Evolutionary conservation across 73 alveolate species (phyloP), one percentile per base, ranked within the genome.

Genomic region (Tetrahymena malaccensis): DNA sequence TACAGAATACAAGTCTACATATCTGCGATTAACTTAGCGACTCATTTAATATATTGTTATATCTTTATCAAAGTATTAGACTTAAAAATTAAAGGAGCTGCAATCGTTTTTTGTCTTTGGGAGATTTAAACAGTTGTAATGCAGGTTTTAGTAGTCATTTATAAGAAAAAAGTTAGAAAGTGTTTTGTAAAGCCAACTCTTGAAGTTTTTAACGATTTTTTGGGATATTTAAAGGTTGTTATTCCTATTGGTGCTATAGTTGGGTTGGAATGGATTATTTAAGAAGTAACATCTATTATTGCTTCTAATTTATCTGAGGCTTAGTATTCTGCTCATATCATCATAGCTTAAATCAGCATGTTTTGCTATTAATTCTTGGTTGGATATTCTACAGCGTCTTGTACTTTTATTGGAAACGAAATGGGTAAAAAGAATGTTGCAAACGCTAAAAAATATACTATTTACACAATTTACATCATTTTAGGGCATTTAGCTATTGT

Each of bases 351-450:
- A 21, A 55, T 94, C n/a, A 55, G 93, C 33, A 40, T 38, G 35
- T n/a, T 94, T 94, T 84, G 34, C 43, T 94, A 94, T 43, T 84
- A 94, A 94, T 94, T 94, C 56, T 85, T 85, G 35, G 83, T 57
- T 35, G 96, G 96, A 25, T 43, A 85, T 85, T 94, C 96, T 27
- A 94, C 93, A 37, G 96, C 95, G n/a, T 94, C 96, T 43, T 85
- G 95, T 25, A 94, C 96, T 4, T 94, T 84, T 84, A 94, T 93
- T n/a, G 96, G 96, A 43, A 94, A 94, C 85, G 94, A 57, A 31
- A 94, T 94, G 96, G 96, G 96, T 85, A 93, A 55, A 94, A 94
- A 40, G 43, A 84, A 85, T 43, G 94, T 43, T 7, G 55, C 43
- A 94, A 17, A 35, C 21, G 96, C 96, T 11, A 94, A 94, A 44